Evolutionary conservation across 345 rosid genomes (phyloP).

Genomic region (Eutrema heterophyllum): DNA sequence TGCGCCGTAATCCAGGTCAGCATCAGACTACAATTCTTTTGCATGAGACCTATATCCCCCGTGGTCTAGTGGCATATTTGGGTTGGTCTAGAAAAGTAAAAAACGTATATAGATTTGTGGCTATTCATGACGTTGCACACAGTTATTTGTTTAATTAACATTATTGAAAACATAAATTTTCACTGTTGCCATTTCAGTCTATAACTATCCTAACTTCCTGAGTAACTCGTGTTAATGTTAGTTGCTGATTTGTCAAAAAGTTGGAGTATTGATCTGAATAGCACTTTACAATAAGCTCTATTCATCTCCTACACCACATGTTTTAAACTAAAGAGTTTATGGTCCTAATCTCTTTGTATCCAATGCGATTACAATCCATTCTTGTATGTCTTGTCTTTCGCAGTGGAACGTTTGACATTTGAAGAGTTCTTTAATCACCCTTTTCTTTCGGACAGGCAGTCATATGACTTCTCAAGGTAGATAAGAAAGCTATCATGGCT

Average conservation of each 20-base stretch:
- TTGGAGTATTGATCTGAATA: background rate
- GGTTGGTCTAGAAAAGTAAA: background rate
- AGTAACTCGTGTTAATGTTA: background rate
- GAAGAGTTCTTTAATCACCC: slow-evolving; percentile 95
- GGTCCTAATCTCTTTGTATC: background rate
- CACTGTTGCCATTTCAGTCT: background rate
- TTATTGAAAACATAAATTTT: background rate
- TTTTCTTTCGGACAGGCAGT: slow-evolving; percentile 51
- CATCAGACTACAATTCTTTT: background rate
- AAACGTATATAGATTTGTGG: background rate
- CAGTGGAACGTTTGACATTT: slow-evolving; percentile 95
- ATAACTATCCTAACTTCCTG: background rate
- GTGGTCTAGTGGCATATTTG: background rate
- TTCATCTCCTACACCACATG: background rate
- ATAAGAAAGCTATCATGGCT: slow-evolving; percentile 6
- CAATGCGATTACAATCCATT: background rate
- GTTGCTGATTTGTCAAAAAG: background rate
- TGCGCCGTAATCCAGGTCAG: slow-evolving; percentile 90
- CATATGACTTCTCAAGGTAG: slow-evolving; percentile 59
- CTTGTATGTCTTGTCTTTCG: slow-evolving; percentile 15
- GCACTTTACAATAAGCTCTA: background rate
- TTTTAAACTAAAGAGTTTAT: background rate
- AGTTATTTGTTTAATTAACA: background rate
- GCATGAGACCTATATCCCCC: slow-evolving; percentile 1
- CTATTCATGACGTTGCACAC: background rate